phyloP scores from a whole-genome alignment of 345 rosid species.

The Cardamine chenopodiifolia region DNA sequence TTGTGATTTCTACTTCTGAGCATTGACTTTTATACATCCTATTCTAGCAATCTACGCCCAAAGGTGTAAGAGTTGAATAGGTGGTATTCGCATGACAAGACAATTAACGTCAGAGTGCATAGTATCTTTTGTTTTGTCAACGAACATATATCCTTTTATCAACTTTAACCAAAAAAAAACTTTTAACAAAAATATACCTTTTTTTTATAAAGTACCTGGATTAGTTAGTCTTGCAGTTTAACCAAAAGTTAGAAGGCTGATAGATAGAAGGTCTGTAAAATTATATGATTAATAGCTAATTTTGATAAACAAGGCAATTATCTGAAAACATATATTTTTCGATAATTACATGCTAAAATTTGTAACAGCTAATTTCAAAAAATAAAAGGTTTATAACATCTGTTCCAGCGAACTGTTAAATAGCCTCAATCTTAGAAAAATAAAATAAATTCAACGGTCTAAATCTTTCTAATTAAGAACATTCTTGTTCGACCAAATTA shows the following conservation, averaged over 20 bases:
- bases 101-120: neutral
- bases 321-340: neutral
- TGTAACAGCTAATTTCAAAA: too few species aligned
- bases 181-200: neutral
- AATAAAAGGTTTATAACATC: neutral
- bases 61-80: too few species aligned
- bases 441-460: neutral
- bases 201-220: neutral
- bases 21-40: too few species aligned
- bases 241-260: neutral
- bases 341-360: neutral
- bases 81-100: neutral
- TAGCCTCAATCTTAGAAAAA: neutral
- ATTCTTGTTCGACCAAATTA: constrained; percentile 28
- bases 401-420: constrained; percentile 2
- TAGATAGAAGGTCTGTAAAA: neutral
- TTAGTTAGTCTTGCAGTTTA: neutral
- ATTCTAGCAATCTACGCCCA: too few species aligned
- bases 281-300: neutral
- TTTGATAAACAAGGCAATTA: neutral
- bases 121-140: constrained; percentile 24
- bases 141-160: neutral
- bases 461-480: constrained; percentile 14
- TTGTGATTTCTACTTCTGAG: constrained; percentile 10
- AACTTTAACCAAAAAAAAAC: neutral